Conservation (phyloP, 2,329 filamentous ascomycete genomes). For the Juglanconis sp. region DNA sequence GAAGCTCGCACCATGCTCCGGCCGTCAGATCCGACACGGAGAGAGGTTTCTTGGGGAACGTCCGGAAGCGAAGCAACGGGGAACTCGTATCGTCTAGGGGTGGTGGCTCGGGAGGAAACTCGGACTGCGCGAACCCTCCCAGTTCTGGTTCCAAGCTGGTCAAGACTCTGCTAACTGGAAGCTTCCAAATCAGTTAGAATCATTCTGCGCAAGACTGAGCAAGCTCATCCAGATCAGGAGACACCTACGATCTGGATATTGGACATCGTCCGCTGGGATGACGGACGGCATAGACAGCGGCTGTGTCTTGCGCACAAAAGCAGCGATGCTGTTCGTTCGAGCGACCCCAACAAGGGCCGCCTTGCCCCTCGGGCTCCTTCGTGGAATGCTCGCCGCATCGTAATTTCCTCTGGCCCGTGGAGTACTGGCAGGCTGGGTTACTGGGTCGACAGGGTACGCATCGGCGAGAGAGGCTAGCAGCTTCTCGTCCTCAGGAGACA, state of each 20-base stretch:
- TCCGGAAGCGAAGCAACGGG: conserved; percentile 76
- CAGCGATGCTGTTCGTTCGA: conserved; percentile 14
- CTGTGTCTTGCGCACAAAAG: conserved; percentile 8
- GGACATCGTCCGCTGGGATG: conserved; percentile 28
- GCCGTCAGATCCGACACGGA: conserved; percentile 86
- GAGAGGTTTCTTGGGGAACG: conserved; percentile 71
- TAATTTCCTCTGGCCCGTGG: background rate
- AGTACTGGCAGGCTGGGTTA: background rate
- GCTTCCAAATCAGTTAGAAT: conserved; percentile 64
- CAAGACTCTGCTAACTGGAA: conserved; percentile 55
- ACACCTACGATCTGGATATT: conserved; percentile 53
- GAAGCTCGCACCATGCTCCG: conserved; percentile 92
- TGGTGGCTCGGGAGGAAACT: conserved; percentile 20
- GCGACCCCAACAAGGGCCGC: conserved; percentile 17
- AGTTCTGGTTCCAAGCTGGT: conserved; percentile 21
- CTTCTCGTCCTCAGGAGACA: conserved; percentile 45
- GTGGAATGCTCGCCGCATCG: conserved; percentile 7
- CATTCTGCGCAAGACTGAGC: conserved; percentile 15
- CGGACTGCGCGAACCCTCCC: conserved; percentile 8
- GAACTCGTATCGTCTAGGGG: conserved; percentile 33
- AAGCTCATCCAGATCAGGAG: background rate
- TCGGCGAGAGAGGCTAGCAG: conserved; percentile 28
- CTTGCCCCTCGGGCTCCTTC: conserved; percentile 6
- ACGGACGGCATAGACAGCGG: conserved; percentile 10
- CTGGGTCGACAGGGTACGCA: background rate